Conservation (phyloP, 1,284 basidiomycete species). For the Anthracocystis panici-leucophaei region DNA sequence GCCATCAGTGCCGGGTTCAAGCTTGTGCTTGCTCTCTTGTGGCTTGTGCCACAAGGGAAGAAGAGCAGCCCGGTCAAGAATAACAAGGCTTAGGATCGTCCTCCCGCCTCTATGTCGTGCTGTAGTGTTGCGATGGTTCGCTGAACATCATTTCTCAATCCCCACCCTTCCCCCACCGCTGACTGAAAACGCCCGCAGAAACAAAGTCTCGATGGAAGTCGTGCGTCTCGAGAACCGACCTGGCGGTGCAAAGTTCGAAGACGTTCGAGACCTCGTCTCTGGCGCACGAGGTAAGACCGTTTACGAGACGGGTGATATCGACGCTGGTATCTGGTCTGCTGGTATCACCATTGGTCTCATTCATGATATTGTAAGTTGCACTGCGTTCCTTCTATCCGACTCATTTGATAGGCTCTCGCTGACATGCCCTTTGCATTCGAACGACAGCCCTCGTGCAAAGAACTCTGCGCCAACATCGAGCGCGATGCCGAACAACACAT, state of each 20-base stretch:
- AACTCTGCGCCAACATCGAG: constrained; percentile 80
- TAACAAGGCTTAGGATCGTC: constrained; percentile 16
- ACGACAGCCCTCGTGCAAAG: constrained; percentile 80
- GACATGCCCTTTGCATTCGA: neutral
- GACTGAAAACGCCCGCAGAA: too few relatives aligned
- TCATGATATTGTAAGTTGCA: constrained; percentile 76
- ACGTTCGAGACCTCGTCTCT: constrained; percentile 81
- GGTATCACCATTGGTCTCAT: constrained; percentile 86
- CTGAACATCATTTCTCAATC: neutral
- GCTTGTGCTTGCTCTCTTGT: constrained; percentile 48
- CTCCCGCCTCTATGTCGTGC: too few relatives aligned
- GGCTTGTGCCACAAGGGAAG: constrained; percentile 46
- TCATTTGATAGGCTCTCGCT: neutral
- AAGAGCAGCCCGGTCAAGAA: constrained; percentile 16
- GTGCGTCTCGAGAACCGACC: constrained; percentile 82
- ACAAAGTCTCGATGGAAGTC: constrained; percentile 83
- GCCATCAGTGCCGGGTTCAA: constrained; percentile 58
- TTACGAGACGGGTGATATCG: constrained; percentile 85
- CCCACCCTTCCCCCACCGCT: too few relatives aligned
- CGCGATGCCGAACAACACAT: constrained; percentile 82
- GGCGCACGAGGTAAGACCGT: constrained; percentile 82
- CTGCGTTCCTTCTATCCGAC: neutral
- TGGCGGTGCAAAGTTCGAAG: constrained; percentile 88
- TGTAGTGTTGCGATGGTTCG: neutral
- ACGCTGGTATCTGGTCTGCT: constrained; percentile 88